Conservation (phyloP, 768 basidiomycete species). For the Trichaptum fuscoviolaceum region DNA sequence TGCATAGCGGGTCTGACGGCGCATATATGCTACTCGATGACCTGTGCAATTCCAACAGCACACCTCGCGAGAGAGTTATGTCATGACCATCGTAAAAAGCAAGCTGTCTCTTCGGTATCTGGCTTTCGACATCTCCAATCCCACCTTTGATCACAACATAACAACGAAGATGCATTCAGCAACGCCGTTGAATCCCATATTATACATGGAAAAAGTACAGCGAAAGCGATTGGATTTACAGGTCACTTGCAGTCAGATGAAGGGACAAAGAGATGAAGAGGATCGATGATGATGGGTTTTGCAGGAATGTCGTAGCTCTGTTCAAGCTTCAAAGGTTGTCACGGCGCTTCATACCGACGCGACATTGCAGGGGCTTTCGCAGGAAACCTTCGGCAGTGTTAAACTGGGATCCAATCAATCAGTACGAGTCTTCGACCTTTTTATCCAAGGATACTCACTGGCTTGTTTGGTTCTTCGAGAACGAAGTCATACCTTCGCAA, state of each 20-base stretch:
- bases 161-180: too few relatives aligned
- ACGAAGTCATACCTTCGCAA: constrained; percentile 72
- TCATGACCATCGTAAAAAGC: too few relatives aligned
- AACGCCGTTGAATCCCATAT: too few relatives aligned
- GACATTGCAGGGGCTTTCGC: constrained; percentile 72
- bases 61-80: too few relatives aligned
- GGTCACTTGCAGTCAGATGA: constrained; percentile 3
- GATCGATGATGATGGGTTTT: constrained; percentile 10
- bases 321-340: constrained; percentile 9
- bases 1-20: too few relatives aligned
- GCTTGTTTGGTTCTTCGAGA: constrained; percentile 51
- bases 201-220: constrained; percentile 5
- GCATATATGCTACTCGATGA: too few relatives aligned
- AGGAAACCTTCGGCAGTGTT: constrained; percentile 82
- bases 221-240: constrained; percentile 5
- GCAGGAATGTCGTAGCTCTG: constrained; percentile 13
- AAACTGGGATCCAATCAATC: constrained; percentile 36
- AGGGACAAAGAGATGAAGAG: constrained; percentile 10
- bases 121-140: too few relatives aligned
- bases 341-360: constrained; percentile 61
- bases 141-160: too few relatives aligned
- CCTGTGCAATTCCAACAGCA: too few relatives aligned
- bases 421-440: constrained; percentile 7
- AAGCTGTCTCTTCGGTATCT: too few relatives aligned
- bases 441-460: constrained; percentile 34